phyloP scores from a whole-genome alignment of 1,284 basidiomycete genomes.

The Puccinia hordei region DNA sequence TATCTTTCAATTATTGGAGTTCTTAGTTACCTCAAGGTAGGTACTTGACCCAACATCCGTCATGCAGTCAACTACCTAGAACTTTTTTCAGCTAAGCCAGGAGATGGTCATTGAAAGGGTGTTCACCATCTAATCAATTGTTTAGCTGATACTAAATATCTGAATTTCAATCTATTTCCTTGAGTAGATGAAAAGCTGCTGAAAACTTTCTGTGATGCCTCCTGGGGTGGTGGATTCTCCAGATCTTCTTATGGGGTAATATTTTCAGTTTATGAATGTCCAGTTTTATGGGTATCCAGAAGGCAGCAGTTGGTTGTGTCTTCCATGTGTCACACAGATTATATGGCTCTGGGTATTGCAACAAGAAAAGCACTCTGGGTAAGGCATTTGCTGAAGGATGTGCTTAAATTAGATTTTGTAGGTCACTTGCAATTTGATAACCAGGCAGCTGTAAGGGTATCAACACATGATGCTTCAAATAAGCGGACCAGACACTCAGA shows the following conservation, averaged over 20 bases:
- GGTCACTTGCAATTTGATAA: neutral
- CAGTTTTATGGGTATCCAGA: neutral
- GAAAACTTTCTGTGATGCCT: neutral
- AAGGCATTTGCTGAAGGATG: neutral
- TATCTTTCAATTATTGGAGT: neutral
- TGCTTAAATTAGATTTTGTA: neutral
- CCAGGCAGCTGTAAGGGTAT: neutral
- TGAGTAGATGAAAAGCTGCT: neutral
- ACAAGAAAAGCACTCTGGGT: neutral
- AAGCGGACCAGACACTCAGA: neutral
- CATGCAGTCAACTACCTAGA: neutral
- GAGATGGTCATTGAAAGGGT: neutral
- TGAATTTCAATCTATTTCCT: neutral
- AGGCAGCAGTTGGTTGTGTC: neutral
- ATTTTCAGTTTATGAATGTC: neutral
- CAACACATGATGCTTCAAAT: neutral
- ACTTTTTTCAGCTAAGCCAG: neutral
- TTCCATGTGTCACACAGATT: conserved; percentile 20
- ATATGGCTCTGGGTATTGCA: neutral
- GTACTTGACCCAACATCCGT: neutral
- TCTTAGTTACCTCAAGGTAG: neutral
- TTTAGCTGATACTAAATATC: neutral
- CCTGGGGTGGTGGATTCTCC: too few species aligned
- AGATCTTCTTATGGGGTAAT: too few species aligned
- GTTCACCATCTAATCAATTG: neutral